Percentiles rank a stretch among this genome's conserved stretches.
Conservation (phyloP, 257 asterid genomes). For the Henckelia pumila region DNA sequence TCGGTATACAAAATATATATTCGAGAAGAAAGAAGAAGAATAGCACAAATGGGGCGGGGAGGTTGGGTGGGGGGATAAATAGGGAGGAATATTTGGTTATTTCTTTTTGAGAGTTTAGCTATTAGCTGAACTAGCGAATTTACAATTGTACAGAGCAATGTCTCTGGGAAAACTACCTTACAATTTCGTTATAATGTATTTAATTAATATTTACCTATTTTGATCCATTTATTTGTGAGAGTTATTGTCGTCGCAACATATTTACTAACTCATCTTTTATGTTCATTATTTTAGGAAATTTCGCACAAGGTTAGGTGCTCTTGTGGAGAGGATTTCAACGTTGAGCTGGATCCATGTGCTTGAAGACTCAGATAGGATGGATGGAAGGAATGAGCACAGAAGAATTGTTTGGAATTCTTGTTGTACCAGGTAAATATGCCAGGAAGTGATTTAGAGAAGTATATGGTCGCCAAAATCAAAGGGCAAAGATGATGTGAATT, state of each 20-base stretch:
- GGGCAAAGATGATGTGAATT: constrained; percentile 17
- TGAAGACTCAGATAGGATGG: constrained; percentile 20
- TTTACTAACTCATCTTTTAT: constrained; percentile 4
- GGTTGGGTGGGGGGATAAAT: too few species aligned
- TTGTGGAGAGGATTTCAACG: constrained; percentile 69
- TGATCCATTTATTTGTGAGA: background rate
- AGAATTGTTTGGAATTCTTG: constrained; percentile 1
- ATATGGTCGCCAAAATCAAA: constrained; percentile 3
- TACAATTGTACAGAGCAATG: background rate
- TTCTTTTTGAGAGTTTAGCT: background rate
- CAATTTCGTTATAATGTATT: background rate
- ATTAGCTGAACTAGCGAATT: background rate
- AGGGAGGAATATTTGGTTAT: background rate
- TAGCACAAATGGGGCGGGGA: too few species aligned
- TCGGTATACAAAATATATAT: too few species aligned
- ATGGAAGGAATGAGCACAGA: background rate
- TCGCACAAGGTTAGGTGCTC: constrained; percentile 55
- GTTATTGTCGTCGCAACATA: background rate
- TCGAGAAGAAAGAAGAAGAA: background rate
- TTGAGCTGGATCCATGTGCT: constrained; percentile 37
- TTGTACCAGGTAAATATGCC: constrained; percentile 12
- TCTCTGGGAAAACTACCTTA: background rate
- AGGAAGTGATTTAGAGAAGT: constrained; percentile 5
- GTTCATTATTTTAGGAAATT: constrained; percentile 48
- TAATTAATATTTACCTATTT: too few species aligned